Evolutionary conservation across 164 flowering plant species (phyloP).

Genomic region (Stephania japonica): DNA sequence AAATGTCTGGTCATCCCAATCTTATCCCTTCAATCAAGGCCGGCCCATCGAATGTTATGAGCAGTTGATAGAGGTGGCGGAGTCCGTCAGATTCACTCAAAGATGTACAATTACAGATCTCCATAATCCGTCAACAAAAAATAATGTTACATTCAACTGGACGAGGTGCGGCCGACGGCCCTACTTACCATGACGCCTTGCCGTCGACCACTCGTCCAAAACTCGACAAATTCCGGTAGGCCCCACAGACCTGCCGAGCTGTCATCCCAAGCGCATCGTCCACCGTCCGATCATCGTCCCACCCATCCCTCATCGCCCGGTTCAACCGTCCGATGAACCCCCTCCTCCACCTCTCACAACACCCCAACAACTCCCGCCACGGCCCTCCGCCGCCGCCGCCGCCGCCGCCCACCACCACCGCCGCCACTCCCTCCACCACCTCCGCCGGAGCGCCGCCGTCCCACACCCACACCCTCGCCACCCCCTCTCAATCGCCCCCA

Average conservation of each 20-base stretch:
- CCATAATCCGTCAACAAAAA: too few species aligned
- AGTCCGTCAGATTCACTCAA: too few species aligned
- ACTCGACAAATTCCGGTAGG: background rate
- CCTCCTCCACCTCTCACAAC: slow-evolving; percentile 23
- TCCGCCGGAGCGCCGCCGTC: slow-evolving; percentile 28
- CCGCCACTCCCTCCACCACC: slow-evolving; percentile 43
- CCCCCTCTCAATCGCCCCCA: slow-evolving; percentile 24
- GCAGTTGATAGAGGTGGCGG: too few species aligned
- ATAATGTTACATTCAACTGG: too few species aligned
- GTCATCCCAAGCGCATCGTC: slow-evolving; percentile 27
- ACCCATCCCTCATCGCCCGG: slow-evolving; percentile 26
- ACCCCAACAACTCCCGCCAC: slow-evolving; percentile 33
- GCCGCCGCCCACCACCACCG: slow-evolving; percentile 26
- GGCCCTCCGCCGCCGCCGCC: slow-evolving; percentile 12
- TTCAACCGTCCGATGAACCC: slow-evolving; percentile 48
- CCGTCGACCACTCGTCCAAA: too few species aligned
- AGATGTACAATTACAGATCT: too few species aligned
- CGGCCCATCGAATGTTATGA: too few species aligned
- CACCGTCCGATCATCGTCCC: slow-evolving; percentile 31
- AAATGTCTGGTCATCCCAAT: too few species aligned
- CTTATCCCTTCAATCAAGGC: too few species aligned
- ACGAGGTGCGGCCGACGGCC: too few species aligned
- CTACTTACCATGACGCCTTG: too few species aligned
- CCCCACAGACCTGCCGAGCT: slow-evolving; percentile 4
- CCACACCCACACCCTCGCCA: slow-evolving; percentile 49